Conservation (phyloP, 2,329 filamentous ascomycete genomes). For the Diaporthe sp. region DNA sequence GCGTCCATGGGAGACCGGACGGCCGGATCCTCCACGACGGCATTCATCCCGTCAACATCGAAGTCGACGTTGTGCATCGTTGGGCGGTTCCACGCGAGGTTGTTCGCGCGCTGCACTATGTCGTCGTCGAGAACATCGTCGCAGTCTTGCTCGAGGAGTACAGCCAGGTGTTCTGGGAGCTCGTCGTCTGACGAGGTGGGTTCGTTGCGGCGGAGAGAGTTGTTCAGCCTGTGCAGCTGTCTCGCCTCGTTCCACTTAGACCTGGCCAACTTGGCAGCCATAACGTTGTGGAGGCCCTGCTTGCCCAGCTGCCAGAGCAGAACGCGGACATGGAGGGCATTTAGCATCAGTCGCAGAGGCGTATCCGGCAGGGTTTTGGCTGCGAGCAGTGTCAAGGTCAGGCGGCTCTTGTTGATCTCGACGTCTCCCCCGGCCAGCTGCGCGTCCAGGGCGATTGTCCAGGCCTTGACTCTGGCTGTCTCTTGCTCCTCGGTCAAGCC, state of each 20-base stretch:
- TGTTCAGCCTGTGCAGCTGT: slow-evolving; percentile 64
- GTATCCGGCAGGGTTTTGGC: slow-evolving; percentile 88
- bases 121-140: slow-evolving; percentile 82
- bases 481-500: slow-evolving; percentile 88
- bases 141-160: slow-evolving; percentile 81
- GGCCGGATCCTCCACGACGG: slow-evolving; percentile 85
- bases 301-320: slow-evolving; percentile 83
- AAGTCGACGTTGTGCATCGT: slow-evolving; percentile 74
- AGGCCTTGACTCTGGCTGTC: slow-evolving; percentile 86
- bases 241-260: slow-evolving; percentile 86
- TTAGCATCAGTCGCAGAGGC: slow-evolving; percentile 86
- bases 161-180: slow-evolving; percentile 80
- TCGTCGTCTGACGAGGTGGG: slow-evolving; percentile 65
- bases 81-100: slow-evolving; percentile 86
- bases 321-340: slow-evolving; percentile 90
- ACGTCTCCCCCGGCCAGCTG: slow-evolving; percentile 91
- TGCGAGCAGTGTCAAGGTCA: slow-evolving; percentile 87
- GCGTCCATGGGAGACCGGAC: slow-evolving; percentile 90
- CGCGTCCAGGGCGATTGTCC: slow-evolving; percentile 92
- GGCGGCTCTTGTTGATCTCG: slow-evolving; percentile 87
- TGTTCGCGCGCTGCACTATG: slow-evolving; percentile 87
- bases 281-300: slow-evolving; percentile 72
- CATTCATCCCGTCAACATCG: slow-evolving; percentile 79
- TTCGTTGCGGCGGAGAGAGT: slow-evolving; percentile 54
- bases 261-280: slow-evolving; percentile 79